Evolutionary conservation across 2,329 filamentous ascomycete species (phyloP).

Genomic region (Cyphellophora attinorum): DNA sequence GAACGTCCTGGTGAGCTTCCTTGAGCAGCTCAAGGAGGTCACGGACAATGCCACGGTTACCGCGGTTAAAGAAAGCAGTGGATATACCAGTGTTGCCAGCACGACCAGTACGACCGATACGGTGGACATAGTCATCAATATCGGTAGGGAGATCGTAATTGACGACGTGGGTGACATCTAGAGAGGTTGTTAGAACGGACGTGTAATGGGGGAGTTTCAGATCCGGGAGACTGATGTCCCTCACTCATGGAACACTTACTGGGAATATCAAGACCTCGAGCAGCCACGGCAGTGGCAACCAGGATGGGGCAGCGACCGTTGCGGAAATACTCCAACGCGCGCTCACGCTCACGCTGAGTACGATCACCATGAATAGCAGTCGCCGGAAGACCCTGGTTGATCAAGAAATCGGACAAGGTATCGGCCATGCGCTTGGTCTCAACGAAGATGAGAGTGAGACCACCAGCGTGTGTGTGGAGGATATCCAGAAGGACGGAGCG

Average conservation of each 20-base stretch:
- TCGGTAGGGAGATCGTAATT: conserved; percentile 99
- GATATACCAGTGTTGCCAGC: conserved; percentile 97
- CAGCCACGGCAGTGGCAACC: conserved; percentile 93
- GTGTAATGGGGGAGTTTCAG: too few relatives aligned
- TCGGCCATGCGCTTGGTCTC: conserved; percentile 99
- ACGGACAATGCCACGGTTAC: conserved; percentile 94
- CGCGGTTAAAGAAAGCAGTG: conserved; percentile 99
- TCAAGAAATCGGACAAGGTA: conserved; percentile 91
- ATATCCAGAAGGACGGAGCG: conserved; percentile 95
- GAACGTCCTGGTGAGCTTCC: conserved; percentile 96
- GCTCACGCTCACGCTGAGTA: conserved; percentile 97
- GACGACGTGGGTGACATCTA: conserved; percentile 93
- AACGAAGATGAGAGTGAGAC: conserved; percentile 93
- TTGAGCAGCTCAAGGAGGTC: conserved; percentile 96
- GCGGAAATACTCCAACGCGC: conserved; percentile 94
- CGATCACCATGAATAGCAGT: conserved; percentile 98
- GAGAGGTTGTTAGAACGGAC: too few relatives aligned
- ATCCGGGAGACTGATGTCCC: too few relatives aligned
- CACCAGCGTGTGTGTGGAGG: conserved; percentile 81
- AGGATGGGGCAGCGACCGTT: conserved; percentile 91
- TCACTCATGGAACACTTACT: too few relatives aligned
- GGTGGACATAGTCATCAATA: conserved; percentile 97
- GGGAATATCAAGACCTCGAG: conserved; percentile 81
- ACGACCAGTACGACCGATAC: conserved; percentile 99
- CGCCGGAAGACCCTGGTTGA: conserved; percentile 96